These are phyloP conservation scores for Sporothrix inflata DNA, from an alignment of 2,329 filamentous ascomycete species.

Conservation along the genomic window DNA sequence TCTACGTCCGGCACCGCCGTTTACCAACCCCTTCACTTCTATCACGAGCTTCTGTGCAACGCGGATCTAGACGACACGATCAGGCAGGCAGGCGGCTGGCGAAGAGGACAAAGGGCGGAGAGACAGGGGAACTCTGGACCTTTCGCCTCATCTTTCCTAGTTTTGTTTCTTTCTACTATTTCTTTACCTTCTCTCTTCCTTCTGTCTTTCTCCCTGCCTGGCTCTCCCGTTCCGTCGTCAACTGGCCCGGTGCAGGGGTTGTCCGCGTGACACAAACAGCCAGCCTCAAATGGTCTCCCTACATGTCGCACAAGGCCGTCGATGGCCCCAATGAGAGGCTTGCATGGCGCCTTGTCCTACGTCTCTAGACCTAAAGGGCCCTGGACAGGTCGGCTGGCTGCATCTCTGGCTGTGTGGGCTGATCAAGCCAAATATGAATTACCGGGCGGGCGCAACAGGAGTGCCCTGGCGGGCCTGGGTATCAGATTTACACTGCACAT, in stretches of 20 bases:
- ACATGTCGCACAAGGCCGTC: not conserved
- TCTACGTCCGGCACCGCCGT: not conserved
- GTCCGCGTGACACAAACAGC: not conserved
- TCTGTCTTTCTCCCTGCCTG: not conserved
- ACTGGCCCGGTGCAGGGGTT: not conserved
- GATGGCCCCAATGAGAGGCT: not conserved
- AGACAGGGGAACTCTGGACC: not conserved
- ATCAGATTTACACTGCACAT: conserved; percentile 1
- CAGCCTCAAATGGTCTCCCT: not conserved
- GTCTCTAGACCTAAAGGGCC: not conserved
- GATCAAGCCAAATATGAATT: not conserved
- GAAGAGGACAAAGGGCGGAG: not conserved
- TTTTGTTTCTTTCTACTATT: not conserved
- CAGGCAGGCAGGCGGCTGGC: not conserved
- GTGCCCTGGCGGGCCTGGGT: not conserved
- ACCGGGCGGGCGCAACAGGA: not conserved
- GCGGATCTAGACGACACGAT: not conserved
- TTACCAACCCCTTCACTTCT: not conserved
- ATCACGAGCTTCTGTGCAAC: conserved; percentile 22
- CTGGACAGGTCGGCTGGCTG: conserved; percentile 3
- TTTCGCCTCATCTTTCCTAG: conserved; percentile 8
- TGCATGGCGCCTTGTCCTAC: not conserved
- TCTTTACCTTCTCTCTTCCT: not conserved
- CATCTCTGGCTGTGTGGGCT: conserved; percentile 3
- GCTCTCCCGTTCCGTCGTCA: not conserved